Base-by-base conservation (phyloP, 805 yeast species). In the Middelhovenomyces tepae region DNA sequence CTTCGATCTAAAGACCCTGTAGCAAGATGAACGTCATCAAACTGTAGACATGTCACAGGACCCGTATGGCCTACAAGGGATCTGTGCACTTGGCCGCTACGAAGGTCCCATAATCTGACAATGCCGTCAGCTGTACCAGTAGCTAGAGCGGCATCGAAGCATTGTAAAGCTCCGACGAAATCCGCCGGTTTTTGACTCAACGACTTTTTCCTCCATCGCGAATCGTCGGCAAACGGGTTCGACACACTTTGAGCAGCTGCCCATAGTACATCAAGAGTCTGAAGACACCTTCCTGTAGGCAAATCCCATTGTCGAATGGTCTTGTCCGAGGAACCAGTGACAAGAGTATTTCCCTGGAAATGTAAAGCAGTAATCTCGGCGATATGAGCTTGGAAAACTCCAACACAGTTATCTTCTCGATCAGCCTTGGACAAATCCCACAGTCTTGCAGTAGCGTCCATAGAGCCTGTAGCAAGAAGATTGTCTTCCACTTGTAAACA, bases 231-330 rank as follows among this genome's bases (percentile, higher is more conserved):
- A 30, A 20, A 16, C 34, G 30, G 23, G 24, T 20, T 32, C 16
- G 39, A 28, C n/a, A 36, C 22, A 16, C 34, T 37, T 27, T 48
- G 59, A 31, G 58, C 68, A 1, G 69, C 60, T 4, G 77, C 77
- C 75, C 77, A 73, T 28, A 75, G 46, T 11, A 80, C 71, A 55
- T 81, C 89, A 27, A 80, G 65, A 0, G 86, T 78, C 47, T 78
- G 84, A 11, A 74, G 40, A 52, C 85, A 76, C 40, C 71, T 69
- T 1, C 86, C 87, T 0, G 75, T 67, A 19, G 54, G 59, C 39
- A 75, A 43, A 56, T 80, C 89, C 89, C 89, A 80, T 50, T 77
- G 84, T 31, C 87, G 65, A 7, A 81, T 67, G 0, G 89, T 80
- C 31, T 71, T 62, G 50, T 80, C 91, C 27, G 71, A 67, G 0